Base-by-base conservation (phyloP, 1,284 basidiomycete species). In the Omphalotus olearius region DNA sequence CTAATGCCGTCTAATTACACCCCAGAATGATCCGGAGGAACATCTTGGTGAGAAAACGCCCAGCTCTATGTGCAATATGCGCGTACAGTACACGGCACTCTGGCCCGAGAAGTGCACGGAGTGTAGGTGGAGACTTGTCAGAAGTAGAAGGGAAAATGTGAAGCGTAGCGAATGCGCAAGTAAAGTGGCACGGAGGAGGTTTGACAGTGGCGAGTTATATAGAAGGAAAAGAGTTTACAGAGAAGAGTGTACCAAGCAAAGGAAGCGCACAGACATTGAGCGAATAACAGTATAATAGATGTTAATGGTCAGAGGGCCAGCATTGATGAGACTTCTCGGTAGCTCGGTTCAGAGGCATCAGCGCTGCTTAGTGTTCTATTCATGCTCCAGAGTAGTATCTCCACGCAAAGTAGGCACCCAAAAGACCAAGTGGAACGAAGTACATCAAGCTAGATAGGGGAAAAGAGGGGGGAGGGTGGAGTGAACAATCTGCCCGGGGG, bases 371-470 rank as follows among this genome's bases (percentile, higher is more conserved):
- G 35, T 13, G 20, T 18, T 6, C 26, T 16, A 20, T 20, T 74
- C 66, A 80, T 62, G 65, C 65, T 46, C 77, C 75, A 47, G 69
- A 59, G 66, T 88, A 90, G 71, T 76, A 86, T 60, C 88, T 79
- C 80, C 81, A 93, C 43, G 82, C 91, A 57, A 92, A 89, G 79
- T 91, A 93, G 43, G 75, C 89, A 57, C 80, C 88, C 45, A 93
- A 74, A 25, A 84, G 70, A 45, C 72, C 79, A 44, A 93, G 77
- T 47, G 91, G 91, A 18, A 90, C 66, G 62, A 92, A 83, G 75
- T 91, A 93, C 78, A 88, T 84, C 63, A 83, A 53, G 65, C 85
- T 88, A 54, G 52, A 51, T 50, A 17, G 30, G 26, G 10, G 35
- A 41, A 45, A 51, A 28, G 33, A 50, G 51, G 35, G n/a, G 41